These are phyloP conservation scores for Sugiyamaella floridensis DNA, from an alignment of 805 yeast genomes.

Conservation along the genomic window DNA sequence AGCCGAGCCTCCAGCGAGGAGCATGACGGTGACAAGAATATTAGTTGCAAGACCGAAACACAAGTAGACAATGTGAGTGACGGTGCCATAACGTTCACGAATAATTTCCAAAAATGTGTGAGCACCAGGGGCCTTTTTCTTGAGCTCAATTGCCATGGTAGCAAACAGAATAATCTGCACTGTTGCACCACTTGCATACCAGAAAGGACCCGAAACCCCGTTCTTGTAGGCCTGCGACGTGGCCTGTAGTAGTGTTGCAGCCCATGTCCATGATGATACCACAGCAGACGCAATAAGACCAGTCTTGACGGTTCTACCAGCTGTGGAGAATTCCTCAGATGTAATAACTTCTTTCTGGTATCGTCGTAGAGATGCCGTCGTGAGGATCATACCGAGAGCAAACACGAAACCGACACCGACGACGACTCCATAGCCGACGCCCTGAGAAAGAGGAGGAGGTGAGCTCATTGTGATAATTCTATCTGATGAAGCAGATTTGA, in stretches of 20 bases:
- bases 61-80: slow-evolving; percentile 52
- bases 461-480: neutral
- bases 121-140: slow-evolving; percentile 83
- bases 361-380: slow-evolving; percentile 62
- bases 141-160: slow-evolving; percentile 79
- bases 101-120: slow-evolving; percentile 88
- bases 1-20: slow-evolving; percentile 85
- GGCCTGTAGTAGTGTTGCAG: slow-evolving; percentile 68
- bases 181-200: slow-evolving; percentile 88
- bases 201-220: slow-evolving; percentile 76
- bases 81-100: slow-evolving; percentile 70
- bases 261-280: slow-evolving; percentile 92
- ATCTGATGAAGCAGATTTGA: neutral
- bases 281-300: slow-evolving; percentile 86
- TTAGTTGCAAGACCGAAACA: slow-evolving; percentile 85
- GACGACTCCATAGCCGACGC: slow-evolving; percentile 82
- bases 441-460: slow-evolving; percentile 47
- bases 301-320: slow-evolving; percentile 81
- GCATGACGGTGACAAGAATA: slow-evolving; percentile 86
- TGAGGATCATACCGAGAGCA: slow-evolving; percentile 68
- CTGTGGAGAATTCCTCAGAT: slow-evolving; percentile 90
- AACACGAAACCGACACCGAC: slow-evolving; percentile 71
- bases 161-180: slow-evolving; percentile 85
- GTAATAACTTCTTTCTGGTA: slow-evolving; percentile 83
- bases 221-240: slow-evolving; percentile 70